Evolutionary conservation across 108 stramenopile species (phyloP).

Genomic region (Aurantiochytrium sp.): DNA sequence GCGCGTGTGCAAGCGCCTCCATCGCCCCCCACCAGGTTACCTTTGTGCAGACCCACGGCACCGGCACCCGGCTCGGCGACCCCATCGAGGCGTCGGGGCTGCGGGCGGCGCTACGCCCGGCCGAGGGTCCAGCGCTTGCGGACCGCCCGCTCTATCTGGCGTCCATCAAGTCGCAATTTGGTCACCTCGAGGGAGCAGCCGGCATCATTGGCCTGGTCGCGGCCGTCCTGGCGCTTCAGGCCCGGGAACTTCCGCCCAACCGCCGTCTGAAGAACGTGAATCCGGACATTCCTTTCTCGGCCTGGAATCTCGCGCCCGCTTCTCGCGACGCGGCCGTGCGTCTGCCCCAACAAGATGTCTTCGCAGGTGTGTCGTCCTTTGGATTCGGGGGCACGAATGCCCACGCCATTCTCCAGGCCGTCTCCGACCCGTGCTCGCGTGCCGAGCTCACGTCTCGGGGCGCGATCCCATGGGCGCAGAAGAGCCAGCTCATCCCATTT

Average conservation of each 20-base stretch:
- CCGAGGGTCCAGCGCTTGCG: not conserved
- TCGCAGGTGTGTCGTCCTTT: not conserved
- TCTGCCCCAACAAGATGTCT: not conserved
- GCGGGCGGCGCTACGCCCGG: not conserved
- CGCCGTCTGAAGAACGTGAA: not conserved
- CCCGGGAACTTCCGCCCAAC: not conserved
- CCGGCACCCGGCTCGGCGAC: constrained; percentile 34
- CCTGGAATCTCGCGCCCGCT: not conserved
- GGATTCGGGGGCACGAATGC: constrained; percentile 3
- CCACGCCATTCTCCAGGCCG: not conserved
- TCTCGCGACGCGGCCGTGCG: too few relatives aligned
- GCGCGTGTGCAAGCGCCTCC: not conserved
- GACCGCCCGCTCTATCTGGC: not conserved
- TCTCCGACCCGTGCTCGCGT: not conserved
- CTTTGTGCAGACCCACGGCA: constrained; percentile 30
- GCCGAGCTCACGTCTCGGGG: not conserved
- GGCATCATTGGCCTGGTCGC: not conserved
- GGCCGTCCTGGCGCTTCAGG: not conserved
- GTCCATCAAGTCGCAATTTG: not conserved
- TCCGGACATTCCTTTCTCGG: not conserved
- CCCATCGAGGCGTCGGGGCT: constrained; percentile 29
- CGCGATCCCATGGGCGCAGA: not conserved
- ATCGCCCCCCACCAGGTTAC: not conserved
- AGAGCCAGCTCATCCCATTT: not conserved
- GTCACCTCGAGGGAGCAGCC: constrained; percentile 19